Evolutionary conservation across 129 eudicot species (phyloP).

Genomic region (Cynara cardunculus): DNA sequence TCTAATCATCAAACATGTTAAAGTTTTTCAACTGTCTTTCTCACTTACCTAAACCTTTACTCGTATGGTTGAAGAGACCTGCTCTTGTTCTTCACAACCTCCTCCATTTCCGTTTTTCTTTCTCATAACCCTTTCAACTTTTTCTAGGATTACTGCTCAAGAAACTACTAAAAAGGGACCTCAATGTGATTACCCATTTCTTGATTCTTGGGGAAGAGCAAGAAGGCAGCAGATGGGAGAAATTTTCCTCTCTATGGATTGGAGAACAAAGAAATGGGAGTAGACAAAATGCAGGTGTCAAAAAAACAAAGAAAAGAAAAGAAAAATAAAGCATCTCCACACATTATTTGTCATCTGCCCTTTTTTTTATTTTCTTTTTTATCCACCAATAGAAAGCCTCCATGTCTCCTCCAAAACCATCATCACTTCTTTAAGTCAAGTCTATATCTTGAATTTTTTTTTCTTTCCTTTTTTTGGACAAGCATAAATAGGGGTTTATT

Average conservation of each 20-base stretch:
- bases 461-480: conserved; percentile 18
- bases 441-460: conserved; percentile 15
- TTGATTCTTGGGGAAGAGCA: conserved; percentile 27
- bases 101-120: neutral
- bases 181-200: conserved; percentile 39
- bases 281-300: conserved; percentile 39
- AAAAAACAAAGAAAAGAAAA: conserved; percentile 20
- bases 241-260: too few relatives aligned
- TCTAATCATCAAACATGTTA: conserved; percentile 21
- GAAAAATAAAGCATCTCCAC: conserved; percentile 64
- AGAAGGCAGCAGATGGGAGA: conserved; percentile 20
- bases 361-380: conserved; percentile 30
- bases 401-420: conserved; percentile 33
- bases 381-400: conserved; percentile 36
- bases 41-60: conserved; percentile 31
- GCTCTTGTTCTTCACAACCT: conserved; percentile 20
- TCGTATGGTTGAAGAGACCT: conserved; percentile 20
- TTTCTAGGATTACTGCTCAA: neutral
- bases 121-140: neutral
- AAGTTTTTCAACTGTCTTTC: conserved; percentile 29
- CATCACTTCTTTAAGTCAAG: conserved; percentile 25
- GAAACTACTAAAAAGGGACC: neutral
- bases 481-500: neutral
- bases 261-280: conserved; percentile 32
- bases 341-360: conserved; percentile 36